phyloP scores from a whole-genome alignment of 108 stramenopile species.

The Schizochytrium sp. region DNA sequence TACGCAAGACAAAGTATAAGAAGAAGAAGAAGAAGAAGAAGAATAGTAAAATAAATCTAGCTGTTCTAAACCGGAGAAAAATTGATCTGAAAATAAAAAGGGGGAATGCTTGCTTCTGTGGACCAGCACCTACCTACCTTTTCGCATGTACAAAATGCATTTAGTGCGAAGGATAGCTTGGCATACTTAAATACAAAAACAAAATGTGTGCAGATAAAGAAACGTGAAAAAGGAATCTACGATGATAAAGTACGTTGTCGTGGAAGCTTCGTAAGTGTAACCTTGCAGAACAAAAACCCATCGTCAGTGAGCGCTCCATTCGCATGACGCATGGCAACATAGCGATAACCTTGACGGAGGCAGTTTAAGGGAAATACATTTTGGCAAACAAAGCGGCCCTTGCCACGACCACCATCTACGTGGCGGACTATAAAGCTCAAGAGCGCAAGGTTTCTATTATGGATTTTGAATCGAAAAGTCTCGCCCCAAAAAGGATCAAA shows the following conservation, averaged over 20 bases:
- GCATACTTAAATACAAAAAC: too few species aligned
- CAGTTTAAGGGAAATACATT: slow-evolving; percentile 52
- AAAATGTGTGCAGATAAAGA: too few species aligned
- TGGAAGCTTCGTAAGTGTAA: not conserved
- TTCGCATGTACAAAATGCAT: too few species aligned
- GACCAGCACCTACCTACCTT: too few species aligned
- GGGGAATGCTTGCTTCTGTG: too few species aligned
- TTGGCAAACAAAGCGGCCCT: slow-evolving; percentile 31
- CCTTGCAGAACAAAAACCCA: slow-evolving; percentile 24
- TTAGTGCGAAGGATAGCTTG: too few species aligned
- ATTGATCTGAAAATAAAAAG: too few species aligned
- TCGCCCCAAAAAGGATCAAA: slow-evolving; percentile 76
- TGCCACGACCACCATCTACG: slow-evolving; percentile 34
- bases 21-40: too few species aligned
- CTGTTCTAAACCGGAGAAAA: too few species aligned
- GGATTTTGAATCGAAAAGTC: not conserved
- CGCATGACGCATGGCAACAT: slow-evolving; percentile 30
- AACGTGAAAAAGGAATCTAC: too few species aligned
- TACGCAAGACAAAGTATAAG: too few species aligned
- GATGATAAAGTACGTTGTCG: not conserved
- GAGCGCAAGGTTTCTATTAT: slow-evolving; percentile 13
- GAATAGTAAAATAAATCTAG: too few species aligned
- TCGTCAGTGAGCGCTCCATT: slow-evolving; percentile 10
- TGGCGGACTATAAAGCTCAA: slow-evolving; percentile 44
- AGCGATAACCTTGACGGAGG: slow-evolving; percentile 50